A percentile compares a stretch with the other conserved stretches of the same genome.
Evolutionary conservation across 108 stramenopile species (phyloP).

Genomic region (Aurantiochytrium sp.): DNA sequence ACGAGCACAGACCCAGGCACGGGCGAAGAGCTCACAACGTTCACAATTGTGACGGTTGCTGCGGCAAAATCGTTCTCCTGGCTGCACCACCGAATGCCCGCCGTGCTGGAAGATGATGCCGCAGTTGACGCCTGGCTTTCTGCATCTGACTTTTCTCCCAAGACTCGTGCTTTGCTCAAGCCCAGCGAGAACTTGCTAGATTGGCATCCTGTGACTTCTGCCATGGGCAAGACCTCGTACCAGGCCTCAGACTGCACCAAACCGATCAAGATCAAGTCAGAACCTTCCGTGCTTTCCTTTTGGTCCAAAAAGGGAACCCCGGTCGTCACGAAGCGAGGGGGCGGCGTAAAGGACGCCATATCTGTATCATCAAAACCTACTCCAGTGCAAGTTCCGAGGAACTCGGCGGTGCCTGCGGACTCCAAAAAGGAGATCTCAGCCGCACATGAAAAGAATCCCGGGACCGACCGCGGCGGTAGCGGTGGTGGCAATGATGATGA

Average conservation of each 20-base stretch:
- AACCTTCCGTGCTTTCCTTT: neutral
- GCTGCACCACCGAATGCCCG: neutral
- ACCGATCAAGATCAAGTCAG: neutral
- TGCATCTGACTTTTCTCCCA: neutral
- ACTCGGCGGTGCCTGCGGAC: neutral
- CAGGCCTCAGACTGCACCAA: neutral
- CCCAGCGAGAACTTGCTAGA: neutral
- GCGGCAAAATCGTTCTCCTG: neutral
- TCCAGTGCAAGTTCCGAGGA: neutral
- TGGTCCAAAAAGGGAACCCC: neutral
- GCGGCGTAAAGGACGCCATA: no score
- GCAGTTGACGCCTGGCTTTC: neutral
- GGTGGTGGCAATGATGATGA: no score
- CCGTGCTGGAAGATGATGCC: neutral
- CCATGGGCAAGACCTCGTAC: neutral
- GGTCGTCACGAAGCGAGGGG: no score
- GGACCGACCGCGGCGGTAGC: no score
- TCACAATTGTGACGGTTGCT: neutral
- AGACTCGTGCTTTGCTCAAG: neutral
- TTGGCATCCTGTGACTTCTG: neutral
- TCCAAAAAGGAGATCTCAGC: no score
- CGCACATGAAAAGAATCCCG: no score
- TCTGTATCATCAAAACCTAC: neutral
- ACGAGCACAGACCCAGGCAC: neutral
- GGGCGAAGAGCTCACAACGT: neutral